Evolutionary conservation across 2,329 filamentous ascomycete species (phyloP), one percentile per base, ranked within the genome.

Genomic region (Capronia epimyces): DNA sequence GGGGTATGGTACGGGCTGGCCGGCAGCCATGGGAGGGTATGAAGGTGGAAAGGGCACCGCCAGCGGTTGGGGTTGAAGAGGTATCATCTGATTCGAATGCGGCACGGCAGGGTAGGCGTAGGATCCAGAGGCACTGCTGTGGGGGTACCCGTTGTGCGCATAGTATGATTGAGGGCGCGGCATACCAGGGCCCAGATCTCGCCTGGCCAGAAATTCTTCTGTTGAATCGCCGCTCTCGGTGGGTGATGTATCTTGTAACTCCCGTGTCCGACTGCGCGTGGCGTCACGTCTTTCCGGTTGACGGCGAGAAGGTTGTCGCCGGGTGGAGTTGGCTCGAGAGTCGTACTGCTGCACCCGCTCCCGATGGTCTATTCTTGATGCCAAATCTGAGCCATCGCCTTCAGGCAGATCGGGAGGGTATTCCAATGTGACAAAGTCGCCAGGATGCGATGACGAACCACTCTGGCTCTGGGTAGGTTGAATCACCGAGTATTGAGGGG

Each of bases 191-290:
- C 47, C 43, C 25, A 52, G 44, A 34, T 55, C 57, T 22, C 43
- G 49, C 41, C 52, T 47, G 22, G 48, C 45, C 56, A 71, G 68
- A 64, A 77, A 83, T n/a, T 86, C 81, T 20, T 87, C 81, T 16
- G 74, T 75, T 29, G 78, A 78, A 65, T 86, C 84, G 72, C 79
- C 75, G 66, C 77, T 86, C 72, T 80, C 79, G 49, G 80, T 73
- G 58, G 52, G 55, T 21, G 55, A 53, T 29, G 46, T 50, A 16
- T 60, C 52, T 47, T 52, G 55, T 43, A 49, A 27, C n/a, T 49
- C 34, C 34, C 56, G 29, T 4, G 54, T 49, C 27, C 56, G 52
- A 32, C 51, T 55, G 32, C 46, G 50, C 27, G 53, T 43, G 3
- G 76, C 73, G 56, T 72, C 72, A 58, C 78, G 76, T 60, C 67